Evolutionary conservation across 768 basidiomycete genomes (phyloP).

Genomic region (Hortiboletus flavorubellus): DNA sequence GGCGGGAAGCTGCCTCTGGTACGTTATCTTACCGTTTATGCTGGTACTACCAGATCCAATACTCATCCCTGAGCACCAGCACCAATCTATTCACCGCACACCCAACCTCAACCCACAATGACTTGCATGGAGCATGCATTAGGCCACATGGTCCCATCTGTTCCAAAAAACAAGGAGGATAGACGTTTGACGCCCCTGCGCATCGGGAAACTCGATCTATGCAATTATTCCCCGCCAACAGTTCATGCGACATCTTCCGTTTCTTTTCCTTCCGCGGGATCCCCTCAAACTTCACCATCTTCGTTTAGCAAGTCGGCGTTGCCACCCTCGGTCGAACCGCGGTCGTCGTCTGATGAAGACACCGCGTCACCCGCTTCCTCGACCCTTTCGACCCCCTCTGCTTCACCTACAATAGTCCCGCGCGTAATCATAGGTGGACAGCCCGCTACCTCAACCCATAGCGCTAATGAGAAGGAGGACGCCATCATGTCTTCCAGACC

Average conservation of each 20-base stretch:
- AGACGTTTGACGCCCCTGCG: not conserved
- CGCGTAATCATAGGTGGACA: conserved; percentile 27
- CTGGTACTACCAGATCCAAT: not conserved
- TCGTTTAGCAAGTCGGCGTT: not conserved
- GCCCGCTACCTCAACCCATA: conserved; percentile 13
- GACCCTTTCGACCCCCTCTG: conserved; percentile 24
- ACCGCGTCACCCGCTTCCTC: conserved; percentile 25
- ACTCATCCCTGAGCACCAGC: conserved; percentile 13
- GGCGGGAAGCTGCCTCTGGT: conserved; percentile 25
- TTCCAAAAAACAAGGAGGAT: not conserved
- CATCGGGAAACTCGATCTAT: conserved; percentile 26
- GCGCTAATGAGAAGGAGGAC: not conserved
- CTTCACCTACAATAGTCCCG: conserved; percentile 20
- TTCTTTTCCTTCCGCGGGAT: not conserved
- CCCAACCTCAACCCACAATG: not conserved
- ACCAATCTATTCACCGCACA: not conserved
- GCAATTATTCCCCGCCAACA: conserved; percentile 35
- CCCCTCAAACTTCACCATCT: not conserved
- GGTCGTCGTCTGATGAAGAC: conserved; percentile 10
- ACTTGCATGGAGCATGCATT: conserved; percentile 14
- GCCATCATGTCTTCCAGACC: not conserved
- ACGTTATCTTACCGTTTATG: not conserved
- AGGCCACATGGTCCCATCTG: conserved; percentile 2
- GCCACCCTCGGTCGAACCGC: not conserved
- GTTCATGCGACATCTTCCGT: not conserved